Percentiles rank a stretch among this genome's conserved stretches.
Evolutionary conservation across 2,329 filamentous ascomycete species (phyloP).

Genomic region (Westerdykella sp.): DNA sequence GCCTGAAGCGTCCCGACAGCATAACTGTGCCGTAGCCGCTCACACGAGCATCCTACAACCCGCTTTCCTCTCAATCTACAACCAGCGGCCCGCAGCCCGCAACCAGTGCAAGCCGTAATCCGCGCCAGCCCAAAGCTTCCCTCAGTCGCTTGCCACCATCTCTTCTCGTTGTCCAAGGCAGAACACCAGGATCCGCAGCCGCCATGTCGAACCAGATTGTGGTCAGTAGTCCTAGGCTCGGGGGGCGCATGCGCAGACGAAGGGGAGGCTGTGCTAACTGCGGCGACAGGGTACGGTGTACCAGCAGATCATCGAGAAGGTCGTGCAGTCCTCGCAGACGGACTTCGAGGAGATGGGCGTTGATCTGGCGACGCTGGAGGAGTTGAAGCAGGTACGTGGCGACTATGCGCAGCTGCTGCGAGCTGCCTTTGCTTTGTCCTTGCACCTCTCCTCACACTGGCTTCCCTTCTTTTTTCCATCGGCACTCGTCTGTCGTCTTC

Average conservation of each 20-base stretch:
- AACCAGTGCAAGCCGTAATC: too few relatives aligned
- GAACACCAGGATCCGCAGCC: slow-evolving; percentile 4
- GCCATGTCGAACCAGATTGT: slow-evolving; percentile 37
- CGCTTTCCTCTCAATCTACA: too few relatives aligned
- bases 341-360: slow-evolving; percentile 97
- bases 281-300: slow-evolving; percentile 64
- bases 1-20: slow-evolving; percentile 13
- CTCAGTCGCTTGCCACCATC: too few relatives aligned
- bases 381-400: slow-evolving; percentile 74
- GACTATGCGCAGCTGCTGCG: slow-evolving; percentile 7
- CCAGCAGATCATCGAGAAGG: slow-evolving; percentile 79
- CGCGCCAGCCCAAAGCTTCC: too few relatives aligned
- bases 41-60: slow-evolving; percentile 16
- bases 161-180: neutral
- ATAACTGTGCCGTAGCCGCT: slow-evolving; percentile 18
- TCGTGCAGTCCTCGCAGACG: slow-evolving; percentile 60
- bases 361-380: slow-evolving; percentile 76
- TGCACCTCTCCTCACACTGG: slow-evolving; percentile 3
- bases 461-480: slow-evolving; percentile 4
- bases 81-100: too few relatives aligned
- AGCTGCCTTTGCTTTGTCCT: slow-evolving; percentile 4
- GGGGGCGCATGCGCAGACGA: slow-evolving; percentile 9
- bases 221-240: slow-evolving; percentile 26
- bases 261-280: slow-evolving; percentile 22
- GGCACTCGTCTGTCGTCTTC: slow-evolving; percentile 7